A percentile compares a stretch with the other conserved stretches of the same genome.
These are phyloP conservation scores for Capronia americana DNA, from an alignment of 2,329 filamentous ascomycete species.

Conservation along the genomic window DNA sequence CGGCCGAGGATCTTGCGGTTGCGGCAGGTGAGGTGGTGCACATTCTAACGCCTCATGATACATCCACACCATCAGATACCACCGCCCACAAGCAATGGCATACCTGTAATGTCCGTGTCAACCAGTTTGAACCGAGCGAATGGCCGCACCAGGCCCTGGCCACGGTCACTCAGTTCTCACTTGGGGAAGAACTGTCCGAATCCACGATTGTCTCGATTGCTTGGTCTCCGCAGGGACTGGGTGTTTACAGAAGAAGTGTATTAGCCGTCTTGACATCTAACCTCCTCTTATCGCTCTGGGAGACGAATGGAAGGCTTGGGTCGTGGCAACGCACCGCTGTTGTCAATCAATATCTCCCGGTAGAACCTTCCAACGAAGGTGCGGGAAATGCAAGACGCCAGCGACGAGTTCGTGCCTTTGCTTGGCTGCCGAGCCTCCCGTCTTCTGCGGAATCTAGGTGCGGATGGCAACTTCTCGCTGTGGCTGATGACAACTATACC, in stretches of 20 bases:
- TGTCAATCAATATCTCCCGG: conserved; percentile 57
- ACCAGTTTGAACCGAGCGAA: conserved; percentile 60
- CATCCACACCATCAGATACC: conserved; percentile 33
- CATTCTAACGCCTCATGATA: conserved; percentile 52
- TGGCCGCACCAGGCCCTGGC: conserved; percentile 56
- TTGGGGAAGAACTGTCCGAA: conserved; percentile 65
- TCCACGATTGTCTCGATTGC: conserved; percentile 57
- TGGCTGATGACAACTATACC: conserved; percentile 47
- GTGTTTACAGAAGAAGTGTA: conserved; percentile 59
- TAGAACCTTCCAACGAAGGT: conserved; percentile 24
- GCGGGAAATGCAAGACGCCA: conserved; percentile 41
- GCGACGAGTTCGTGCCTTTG: conserved; percentile 49
- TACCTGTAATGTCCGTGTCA: conserved; percentile 53
- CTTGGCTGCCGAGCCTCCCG: conserved; percentile 45
- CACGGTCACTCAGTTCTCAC: conserved; percentile 56
- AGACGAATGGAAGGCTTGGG: conserved; percentile 52
- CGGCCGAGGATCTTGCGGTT: conserved; percentile 63
- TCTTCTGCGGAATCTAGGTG: conserved; percentile 38
- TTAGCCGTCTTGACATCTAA: conserved; percentile 64
- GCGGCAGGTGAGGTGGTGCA: conserved; percentile 63
- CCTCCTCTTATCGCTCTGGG: conserved; percentile 63
- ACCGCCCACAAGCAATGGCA: conserved; percentile 44
- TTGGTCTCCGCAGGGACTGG: conserved; percentile 65
- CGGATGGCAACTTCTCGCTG: conserved; percentile 47
- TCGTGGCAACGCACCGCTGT: conserved; percentile 61